Evolutionary conservation across 208 protist species (phyloP).

Genomic region (Acanthamoeba triangularis): DNA sequence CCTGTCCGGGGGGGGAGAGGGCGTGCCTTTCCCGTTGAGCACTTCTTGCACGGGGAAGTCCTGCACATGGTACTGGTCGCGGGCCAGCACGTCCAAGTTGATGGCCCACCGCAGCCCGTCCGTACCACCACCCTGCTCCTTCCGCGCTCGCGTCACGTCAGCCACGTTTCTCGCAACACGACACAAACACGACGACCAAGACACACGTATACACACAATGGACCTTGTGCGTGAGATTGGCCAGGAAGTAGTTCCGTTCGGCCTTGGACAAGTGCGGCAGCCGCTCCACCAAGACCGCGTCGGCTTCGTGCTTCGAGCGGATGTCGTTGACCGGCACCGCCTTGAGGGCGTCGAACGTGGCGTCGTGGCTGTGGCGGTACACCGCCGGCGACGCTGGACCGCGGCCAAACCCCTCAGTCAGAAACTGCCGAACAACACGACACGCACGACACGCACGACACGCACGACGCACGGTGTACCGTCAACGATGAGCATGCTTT

Average conservation of each 20-base stretch:
- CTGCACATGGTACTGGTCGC: constrained; percentile 40
- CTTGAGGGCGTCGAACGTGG: constrained; percentile 33
- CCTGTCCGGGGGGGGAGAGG: neutral
- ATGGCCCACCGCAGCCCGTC: neutral
- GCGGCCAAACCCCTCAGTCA: neutral
- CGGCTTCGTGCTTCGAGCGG: constrained; percentile 28
- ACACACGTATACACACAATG: no score
- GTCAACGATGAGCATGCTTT: constrained; percentile 31
- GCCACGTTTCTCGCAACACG: no score
- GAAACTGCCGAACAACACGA: neutral
- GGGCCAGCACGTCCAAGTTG: constrained; percentile 45
- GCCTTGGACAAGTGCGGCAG: constrained; percentile 39
- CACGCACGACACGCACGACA: neutral
- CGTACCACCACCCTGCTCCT: neutral
- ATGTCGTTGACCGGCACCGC: neutral
- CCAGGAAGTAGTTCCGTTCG: constrained; percentile 51
- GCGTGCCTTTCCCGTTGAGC: neutral
- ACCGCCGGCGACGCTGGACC: constrained; percentile 1
- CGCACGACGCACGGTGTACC: neutral
- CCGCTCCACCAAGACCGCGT: neutral
- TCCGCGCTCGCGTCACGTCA: neutral
- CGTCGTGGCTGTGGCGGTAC: constrained; percentile 46
- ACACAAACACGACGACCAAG: no score
- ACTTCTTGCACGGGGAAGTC: constrained; percentile 15
- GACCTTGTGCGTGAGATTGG: constrained; percentile 7